Conservation (phyloP, 139 green algal genomes). For the Haematococcus lacustris region DNA sequence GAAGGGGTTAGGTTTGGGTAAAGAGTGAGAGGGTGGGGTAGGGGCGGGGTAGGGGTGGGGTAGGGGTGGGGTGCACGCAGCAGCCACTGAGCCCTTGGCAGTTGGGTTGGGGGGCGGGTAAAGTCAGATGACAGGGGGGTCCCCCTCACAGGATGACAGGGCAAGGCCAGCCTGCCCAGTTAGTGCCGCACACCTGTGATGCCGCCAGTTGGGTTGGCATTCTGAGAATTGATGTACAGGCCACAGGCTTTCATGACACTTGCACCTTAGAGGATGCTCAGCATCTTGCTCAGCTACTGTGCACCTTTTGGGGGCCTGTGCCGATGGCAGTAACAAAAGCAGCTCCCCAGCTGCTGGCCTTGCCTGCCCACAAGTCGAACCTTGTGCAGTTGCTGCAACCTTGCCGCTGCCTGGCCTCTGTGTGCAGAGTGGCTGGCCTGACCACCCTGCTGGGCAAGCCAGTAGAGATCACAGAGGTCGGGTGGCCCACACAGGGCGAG, state of each 20-base stretch:
- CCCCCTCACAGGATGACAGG: background rate
- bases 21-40: background rate
- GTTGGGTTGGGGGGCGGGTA: background rate
- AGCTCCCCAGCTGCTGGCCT: background rate
- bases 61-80: background rate
- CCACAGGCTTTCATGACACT: no score
- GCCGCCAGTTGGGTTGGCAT: background rate
- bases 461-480: background rate
- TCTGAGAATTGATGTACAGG: background rate
- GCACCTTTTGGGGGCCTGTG: background rate
- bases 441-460: background rate
- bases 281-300: background rate
- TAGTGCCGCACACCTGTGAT: background rate
- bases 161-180: no score
- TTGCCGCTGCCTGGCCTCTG: background rate
- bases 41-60: background rate
- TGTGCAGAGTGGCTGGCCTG: background rate
- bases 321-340: background rate
- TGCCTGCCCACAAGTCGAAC: background rate
- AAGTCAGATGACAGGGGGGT: background rate
- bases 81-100: background rate
- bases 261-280: no score
- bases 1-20: no score
- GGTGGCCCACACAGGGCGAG: background rate
- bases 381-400: background rate